Evolutionary conservation across 1,284 basidiomycete species (phyloP).

Genomic region (Dichomitus squalens): DNA sequence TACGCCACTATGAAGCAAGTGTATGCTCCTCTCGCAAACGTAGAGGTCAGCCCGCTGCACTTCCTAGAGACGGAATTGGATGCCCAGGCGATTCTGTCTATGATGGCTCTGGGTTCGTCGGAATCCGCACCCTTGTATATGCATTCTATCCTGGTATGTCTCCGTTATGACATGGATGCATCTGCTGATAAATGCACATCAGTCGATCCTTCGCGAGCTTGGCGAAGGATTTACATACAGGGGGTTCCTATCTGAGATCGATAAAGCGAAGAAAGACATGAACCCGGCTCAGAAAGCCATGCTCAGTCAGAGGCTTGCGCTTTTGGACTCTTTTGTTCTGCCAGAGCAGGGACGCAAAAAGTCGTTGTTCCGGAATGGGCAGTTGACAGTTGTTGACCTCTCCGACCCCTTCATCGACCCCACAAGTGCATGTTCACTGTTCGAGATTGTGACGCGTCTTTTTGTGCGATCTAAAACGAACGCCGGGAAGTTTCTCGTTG

Average conservation of each 20-base stretch:
- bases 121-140: slow-evolving; percentile 63
- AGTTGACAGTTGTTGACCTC: slow-evolving; percentile 64
- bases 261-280: slow-evolving; percentile 49
- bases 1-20: slow-evolving; percentile 59
- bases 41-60: slow-evolving; percentile 56
- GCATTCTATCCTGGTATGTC: slow-evolving; percentile 58
- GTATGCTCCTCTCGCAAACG: slow-evolving; percentile 53
- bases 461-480: slow-evolving; percentile 62
- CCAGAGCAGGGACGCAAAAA: slow-evolving; percentile 25
- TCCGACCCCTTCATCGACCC: slow-evolving; percentile 76
- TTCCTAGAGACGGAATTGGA: slow-evolving; percentile 67
- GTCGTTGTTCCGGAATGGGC: slow-evolving; percentile 51
- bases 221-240: slow-evolving; percentile 49
- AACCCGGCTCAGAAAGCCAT: slow-evolving; percentile 54
- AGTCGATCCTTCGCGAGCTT: slow-evolving; percentile 48
- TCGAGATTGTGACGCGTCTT: slow-evolving; percentile 66
- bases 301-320: slow-evolving; percentile 58
- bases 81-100: slow-evolving; percentile 62
- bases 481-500: slow-evolving; percentile 70
- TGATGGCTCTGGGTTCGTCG: slow-evolving; percentile 68
- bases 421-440: slow-evolving; percentile 64
- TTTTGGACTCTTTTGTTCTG: slow-evolving; percentile 55
- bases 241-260: slow-evolving; percentile 50
- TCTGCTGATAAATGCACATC: neutral
- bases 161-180: too few species aligned